Conservation (phyloP, 1,284 basidiomycete genomes). For the Singerocomus rubriflavus region DNA sequence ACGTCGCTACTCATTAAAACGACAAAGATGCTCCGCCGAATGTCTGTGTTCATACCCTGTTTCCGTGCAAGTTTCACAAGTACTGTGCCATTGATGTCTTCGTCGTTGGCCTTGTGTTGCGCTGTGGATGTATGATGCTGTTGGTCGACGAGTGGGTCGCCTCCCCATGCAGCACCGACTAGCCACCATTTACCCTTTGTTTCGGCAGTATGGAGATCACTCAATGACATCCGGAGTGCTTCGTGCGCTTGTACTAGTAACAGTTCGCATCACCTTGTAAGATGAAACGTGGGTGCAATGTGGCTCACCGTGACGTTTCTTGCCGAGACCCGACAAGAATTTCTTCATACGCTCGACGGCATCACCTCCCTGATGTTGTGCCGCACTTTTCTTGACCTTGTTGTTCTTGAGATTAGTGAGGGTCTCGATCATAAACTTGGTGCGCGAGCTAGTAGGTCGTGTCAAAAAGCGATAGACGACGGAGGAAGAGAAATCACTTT, state of each 20-base stretch:
- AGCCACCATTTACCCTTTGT: slow-evolving; percentile 98
- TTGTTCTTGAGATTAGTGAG: slow-evolving; percentile 89
- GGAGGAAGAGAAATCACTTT: slow-evolving; percentile 43
- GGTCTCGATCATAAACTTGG: slow-evolving; percentile 92
- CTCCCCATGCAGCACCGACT: slow-evolving; percentile 94
- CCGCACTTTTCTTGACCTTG: slow-evolving; percentile 64
- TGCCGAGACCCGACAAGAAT: slow-evolving; percentile 71
- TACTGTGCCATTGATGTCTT: slow-evolving; percentile 42
- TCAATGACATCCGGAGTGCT: slow-evolving; percentile 77
- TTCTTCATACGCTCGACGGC: slow-evolving; percentile 83
- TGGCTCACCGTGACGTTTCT: slow-evolving; percentile 67
- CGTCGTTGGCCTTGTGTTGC: slow-evolving; percentile 19
- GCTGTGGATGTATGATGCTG: slow-evolving; percentile 37
- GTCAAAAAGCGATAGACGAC: neutral
- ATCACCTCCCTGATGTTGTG: slow-evolving; percentile 65
- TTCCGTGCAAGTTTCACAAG: slow-evolving; percentile 80
- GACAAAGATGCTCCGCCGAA: slow-evolving; percentile 87
- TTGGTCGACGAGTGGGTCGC: slow-evolving; percentile 81
- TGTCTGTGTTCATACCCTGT: slow-evolving; percentile 99
- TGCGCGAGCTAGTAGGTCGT: slow-evolving; percentile 62
- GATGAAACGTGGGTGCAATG: neutral
- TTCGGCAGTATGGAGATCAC: slow-evolving; percentile 84
- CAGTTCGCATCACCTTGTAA: neutral
- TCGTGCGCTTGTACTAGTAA: slow-evolving; percentile 74
- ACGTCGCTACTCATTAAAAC: slow-evolving; percentile 94